Evolutionary conservation across 331 rosid species (phyloP).

Genomic region (Cydonia oblonga): DNA sequence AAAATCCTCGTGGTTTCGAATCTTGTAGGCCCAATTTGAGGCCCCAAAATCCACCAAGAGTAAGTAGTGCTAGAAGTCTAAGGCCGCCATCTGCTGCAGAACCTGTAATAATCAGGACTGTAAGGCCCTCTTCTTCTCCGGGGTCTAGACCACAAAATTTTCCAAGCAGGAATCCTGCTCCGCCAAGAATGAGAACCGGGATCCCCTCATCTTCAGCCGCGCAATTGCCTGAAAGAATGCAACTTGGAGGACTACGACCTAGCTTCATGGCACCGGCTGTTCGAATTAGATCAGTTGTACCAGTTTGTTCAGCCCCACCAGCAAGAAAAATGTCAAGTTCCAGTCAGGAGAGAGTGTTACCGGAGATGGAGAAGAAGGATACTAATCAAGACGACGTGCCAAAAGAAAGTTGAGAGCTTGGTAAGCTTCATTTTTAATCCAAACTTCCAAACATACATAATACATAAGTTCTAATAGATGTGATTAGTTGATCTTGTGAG

Average conservation of each 20-base stretch:
- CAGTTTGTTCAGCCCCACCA: conserved; percentile 81
- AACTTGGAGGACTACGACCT: conserved; percentile 28
- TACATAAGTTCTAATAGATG: not conserved
- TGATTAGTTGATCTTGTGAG: conserved; percentile 14
- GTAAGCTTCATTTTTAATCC: conserved; percentile 26
- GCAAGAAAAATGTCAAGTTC: conserved; percentile 24
- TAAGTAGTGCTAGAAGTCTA: conserved; percentile 27
- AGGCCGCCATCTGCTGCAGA: conserved; percentile 29
- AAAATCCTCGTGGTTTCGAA: conserved; percentile 17
- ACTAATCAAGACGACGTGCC: conserved; percentile 19
- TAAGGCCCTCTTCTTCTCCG: conserved; percentile 21
- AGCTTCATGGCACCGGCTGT: conserved; percentile 68
- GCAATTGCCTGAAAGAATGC: conserved; percentile 19
- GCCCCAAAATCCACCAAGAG: conserved; percentile 20
- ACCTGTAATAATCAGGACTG: conserved; percentile 28
- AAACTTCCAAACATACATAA: conserved; percentile 12
- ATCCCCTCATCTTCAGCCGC: conserved; percentile 22
- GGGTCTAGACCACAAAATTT: conserved; percentile 27
- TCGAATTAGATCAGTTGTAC: conserved; percentile 65
- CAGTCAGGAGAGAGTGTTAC: conserved; percentile 12
- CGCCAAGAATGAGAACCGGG: conserved; percentile 43
- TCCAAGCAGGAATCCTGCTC: conserved; percentile 22
- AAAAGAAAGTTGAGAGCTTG: conserved; percentile 28
- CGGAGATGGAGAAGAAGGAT: conserved; percentile 24
- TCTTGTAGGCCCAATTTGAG: conserved; percentile 15